These are phyloP conservation scores for Tremella mesenterica DNA, from an alignment of 768 basidiomycete genomes.

Conservation along the genomic window DNA sequence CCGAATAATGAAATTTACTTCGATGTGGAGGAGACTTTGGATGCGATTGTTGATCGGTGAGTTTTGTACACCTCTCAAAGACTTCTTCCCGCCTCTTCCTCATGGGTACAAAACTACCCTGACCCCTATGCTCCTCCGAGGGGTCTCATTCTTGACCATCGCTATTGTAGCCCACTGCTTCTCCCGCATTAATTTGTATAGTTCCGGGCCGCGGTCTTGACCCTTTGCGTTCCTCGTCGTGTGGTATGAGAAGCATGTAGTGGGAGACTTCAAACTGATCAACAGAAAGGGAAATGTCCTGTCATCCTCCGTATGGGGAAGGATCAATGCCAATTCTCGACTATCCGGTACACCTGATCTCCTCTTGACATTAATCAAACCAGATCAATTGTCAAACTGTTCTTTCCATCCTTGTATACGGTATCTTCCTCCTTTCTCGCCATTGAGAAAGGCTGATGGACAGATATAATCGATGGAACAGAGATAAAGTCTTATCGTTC, in stretches of 20 bases:
- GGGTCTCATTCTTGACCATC: no score
- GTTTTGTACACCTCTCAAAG: no score
- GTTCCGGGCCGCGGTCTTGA: no score
- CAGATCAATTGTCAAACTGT: constrained; percentile 63
- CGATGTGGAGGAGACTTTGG: constrained; percentile 74
- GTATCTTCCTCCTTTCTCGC: constrained; percentile 53
- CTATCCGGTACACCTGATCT: constrained; percentile 84
- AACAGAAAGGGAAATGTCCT: constrained; percentile 61
- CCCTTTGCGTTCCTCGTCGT: no score
- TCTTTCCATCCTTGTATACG: constrained; percentile 90
- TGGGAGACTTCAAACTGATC: background rate
- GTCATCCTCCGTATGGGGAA: constrained; percentile 62
- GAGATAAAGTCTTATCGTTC: constrained; percentile 72
- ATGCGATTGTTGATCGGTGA: constrained; percentile 69
- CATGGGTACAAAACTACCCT: constrained; percentile 17
- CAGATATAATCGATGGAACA: constrained; percentile 71
- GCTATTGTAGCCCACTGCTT: no score
- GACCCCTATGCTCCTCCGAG: background rate
- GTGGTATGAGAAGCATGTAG: background rate
- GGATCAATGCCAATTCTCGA: constrained; percentile 65
- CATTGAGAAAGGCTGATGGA: background rate
- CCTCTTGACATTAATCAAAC: constrained; percentile 64
- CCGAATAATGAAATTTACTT: constrained; percentile 88
- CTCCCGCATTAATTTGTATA: no score
- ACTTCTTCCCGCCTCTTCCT: no score